Base-by-base conservation (phyloP, 768 basidiomycete species). In the Suillus ampliporus region DNA sequence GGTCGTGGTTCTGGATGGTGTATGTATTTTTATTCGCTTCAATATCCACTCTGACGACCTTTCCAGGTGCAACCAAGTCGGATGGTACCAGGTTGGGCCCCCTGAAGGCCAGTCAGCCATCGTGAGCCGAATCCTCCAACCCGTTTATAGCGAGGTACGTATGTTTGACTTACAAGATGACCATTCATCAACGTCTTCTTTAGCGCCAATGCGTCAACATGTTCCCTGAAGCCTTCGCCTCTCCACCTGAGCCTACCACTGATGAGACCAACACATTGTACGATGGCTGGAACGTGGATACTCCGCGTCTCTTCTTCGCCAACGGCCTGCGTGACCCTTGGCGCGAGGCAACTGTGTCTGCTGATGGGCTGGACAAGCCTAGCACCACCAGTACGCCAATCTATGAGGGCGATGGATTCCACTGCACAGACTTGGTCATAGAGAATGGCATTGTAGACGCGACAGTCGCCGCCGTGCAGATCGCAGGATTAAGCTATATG, bases 1-100 rank as follows among this genome's bases (percentile, higher is more conserved):
- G 90, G 26, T 89, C 90, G 4, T 92, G 90, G 89, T 74, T 77
- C 61, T 91, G 90, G 90, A 84, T 89, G 68, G 83, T 87, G 87
- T 83, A 74, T 61, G 82, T 70, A 31, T 54, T 35, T 9, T 4
- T 15, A 17, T 19, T 60, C 2, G n/a, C 47, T 61, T n/a, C 26
- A 23, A 21, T 31, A 61, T 40, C 41, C 46, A 58, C 34, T 58
- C 50, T 23, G 37, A 64, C 48, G 19, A 62, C 28, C 53, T 61
- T n/a, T 31, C 47, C 31, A 89, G 88, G 5, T 91, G 90, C 69
- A 90, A 88, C 67, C 83, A 91, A 75, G 81, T 91, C 1, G 90
- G 90, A 37, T 89, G 64, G 61, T 77, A 69, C 65, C 75, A 75
- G 63, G 76, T 72, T 6, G 75, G 80, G 37, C 79, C 81, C 4